A percentile compares a stretch with the other conserved stretches of the same genome.
Evolutionary conservation across 1,284 basidiomycete genomes (phyloP).

Genomic region (Trametes versicolor): DNA sequence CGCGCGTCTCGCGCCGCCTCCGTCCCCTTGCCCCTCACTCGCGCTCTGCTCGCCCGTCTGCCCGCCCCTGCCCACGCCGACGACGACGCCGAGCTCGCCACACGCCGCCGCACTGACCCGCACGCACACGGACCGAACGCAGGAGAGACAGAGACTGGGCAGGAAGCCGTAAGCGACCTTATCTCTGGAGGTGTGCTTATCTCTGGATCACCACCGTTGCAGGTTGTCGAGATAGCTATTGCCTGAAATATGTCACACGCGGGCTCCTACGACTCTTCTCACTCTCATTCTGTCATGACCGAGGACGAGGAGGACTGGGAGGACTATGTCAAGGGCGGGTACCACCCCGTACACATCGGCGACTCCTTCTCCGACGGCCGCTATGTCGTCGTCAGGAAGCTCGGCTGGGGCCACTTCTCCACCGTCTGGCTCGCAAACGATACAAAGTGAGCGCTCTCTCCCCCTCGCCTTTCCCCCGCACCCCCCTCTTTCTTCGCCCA

Average conservation of each 20-base stretch:
- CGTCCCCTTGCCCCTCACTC: constrained; percentile 18
- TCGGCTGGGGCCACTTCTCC: constrained; percentile 98
- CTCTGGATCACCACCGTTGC: constrained; percentile 29
- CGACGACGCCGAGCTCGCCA: neutral
- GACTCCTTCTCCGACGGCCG: constrained; percentile 90
- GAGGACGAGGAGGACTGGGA: constrained; percentile 89
- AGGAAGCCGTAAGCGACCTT: constrained; percentile 27
- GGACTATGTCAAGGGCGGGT: constrained; percentile 92
- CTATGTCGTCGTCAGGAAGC: constrained; percentile 93
- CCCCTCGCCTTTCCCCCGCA: constrained; percentile 10
- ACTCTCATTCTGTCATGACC: constrained; percentile 68
- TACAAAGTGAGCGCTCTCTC: constrained; percentile 67
- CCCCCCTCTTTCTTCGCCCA: constrained; percentile 4
- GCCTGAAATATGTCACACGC: constrained; percentile 51
- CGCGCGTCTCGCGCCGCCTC: constrained; percentile 20
- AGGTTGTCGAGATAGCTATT: constrained; percentile 20
- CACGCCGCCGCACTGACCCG: constrained; percentile 1
- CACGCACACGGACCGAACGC: neutral
- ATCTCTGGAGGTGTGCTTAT: constrained; percentile 28
- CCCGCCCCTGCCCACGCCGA: constrained; percentile 3
- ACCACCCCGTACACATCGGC: constrained; percentile 96
- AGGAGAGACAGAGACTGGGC: neutral
- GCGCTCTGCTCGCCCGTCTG: constrained; percentile 7
- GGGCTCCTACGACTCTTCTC: constrained; percentile 60
- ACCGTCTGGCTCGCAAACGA: constrained; percentile 95